Conservation (phyloP, 2,329 filamentous ascomycete genomes). For the Penicillium brevicompactum region DNA sequence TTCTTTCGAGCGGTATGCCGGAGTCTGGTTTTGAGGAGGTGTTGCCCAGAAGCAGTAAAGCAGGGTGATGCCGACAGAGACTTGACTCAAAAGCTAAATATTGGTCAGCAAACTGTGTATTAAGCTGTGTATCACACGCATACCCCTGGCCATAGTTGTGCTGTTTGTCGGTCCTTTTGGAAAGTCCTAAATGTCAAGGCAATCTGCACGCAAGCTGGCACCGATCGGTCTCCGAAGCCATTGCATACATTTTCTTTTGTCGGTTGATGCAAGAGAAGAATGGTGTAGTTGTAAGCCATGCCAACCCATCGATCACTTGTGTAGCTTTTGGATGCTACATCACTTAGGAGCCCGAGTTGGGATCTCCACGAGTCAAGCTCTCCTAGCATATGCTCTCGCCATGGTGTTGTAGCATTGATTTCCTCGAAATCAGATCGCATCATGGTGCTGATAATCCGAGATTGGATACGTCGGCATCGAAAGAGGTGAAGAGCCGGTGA, state of each 20-base stretch:
- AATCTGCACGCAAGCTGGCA: conserved; percentile 14
- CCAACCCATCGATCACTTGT: conserved; percentile 19
- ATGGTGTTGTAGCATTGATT: conserved; percentile 8
- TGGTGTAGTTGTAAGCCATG: conserved; percentile 21
- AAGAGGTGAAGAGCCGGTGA: conserved; percentile 18
- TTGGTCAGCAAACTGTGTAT: background rate
- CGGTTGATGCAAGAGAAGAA: conserved; percentile 16
- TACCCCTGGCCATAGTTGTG: conserved; percentile 21
- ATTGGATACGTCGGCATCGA: conserved; percentile 19
- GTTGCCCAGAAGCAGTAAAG: conserved; percentile 22
- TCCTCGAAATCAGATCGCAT: conserved; percentile 15
- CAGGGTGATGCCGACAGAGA: conserved; percentile 15
- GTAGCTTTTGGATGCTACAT: conserved; percentile 15
- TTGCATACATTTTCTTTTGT: conserved; percentile 12
- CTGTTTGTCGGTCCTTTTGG: conserved; percentile 19
- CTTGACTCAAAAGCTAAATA: conserved; percentile 18
- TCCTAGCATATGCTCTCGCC: conserved; percentile 17
- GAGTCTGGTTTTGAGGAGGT: conserved; percentile 3
- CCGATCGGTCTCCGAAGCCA: conserved; percentile 10
- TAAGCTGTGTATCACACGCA: background rate
- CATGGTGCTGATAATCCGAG: conserved; percentile 16
- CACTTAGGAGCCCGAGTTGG: conserved; percentile 13
- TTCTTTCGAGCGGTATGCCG: conserved; percentile 6
- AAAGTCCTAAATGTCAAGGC: conserved; percentile 18
- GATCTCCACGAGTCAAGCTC: conserved; percentile 17